Evolutionary conservation across 371 early-diverging fungal genomes (phyloP).

Genomic region (Lichtheimia corymbifera): DNA sequence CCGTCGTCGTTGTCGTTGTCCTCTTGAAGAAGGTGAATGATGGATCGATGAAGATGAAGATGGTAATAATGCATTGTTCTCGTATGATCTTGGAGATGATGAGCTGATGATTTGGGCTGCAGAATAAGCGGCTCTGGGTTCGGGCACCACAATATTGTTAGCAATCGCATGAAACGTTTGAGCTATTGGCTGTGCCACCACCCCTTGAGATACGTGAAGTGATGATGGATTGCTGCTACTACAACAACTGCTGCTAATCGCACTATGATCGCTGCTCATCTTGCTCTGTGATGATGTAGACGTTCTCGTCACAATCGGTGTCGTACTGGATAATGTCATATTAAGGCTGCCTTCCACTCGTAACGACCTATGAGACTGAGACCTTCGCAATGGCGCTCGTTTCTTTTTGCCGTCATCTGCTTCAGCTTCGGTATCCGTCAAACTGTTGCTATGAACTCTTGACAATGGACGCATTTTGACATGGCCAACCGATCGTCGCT

Average conservation of each 20-base stretch:
- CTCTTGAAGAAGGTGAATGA: not conserved
- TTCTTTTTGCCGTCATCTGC: not conserved
- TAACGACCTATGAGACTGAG: slow-evolving; percentile 11
- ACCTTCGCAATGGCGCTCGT: slow-evolving; percentile 6
- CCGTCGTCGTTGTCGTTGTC: not conserved
- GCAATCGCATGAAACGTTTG: slow-evolving; percentile 23
- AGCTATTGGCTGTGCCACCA: slow-evolving; percentile 7
- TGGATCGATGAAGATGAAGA: not conserved
- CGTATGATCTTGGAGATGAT: not conserved
- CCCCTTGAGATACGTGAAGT: slow-evolving; percentile 8
- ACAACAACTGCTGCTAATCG: not conserved
- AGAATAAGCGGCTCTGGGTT: slow-evolving; percentile 17
- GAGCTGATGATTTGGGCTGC: slow-evolving; percentile 5
- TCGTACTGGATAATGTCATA: not conserved
- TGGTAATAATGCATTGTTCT: not conserved
- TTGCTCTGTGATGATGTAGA: not conserved
- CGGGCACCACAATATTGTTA: slow-evolving; percentile 30
- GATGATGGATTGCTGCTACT: slow-evolving; percentile 6
- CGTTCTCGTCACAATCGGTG: not conserved
- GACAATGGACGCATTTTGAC: slow-evolving; percentile 5
- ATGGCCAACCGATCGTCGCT: slow-evolving; percentile 7
- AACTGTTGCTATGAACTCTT: slow-evolving; percentile 6
- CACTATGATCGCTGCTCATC: not conserved
- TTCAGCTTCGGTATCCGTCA: slow-evolving; percentile 14
- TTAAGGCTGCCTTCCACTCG: not conserved